A percentile compares a stretch with the other conserved stretches of the same genome.
phyloP scores from a whole-genome alignment of 495 filamentous ascomycete genomes.

The Ramalina peruviana region DNA sequence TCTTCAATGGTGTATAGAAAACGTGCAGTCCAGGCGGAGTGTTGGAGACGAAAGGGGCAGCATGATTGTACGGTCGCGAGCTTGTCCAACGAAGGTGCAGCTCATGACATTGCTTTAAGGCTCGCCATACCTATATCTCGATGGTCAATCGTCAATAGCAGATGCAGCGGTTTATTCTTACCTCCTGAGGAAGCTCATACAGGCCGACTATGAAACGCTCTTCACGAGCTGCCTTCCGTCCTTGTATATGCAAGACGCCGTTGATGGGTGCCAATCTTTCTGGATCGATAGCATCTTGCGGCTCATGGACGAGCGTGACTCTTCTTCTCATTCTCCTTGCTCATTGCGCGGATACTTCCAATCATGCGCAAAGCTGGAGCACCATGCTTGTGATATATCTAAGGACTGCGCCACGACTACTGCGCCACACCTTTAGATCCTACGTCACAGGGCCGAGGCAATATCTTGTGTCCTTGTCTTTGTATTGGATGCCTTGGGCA shows the following conservation, averaged over 20 bases:
- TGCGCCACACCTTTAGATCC: no score
- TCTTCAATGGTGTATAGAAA: conserved; percentile 50
- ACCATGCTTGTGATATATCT: no score
- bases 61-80: conserved; percentile 35
- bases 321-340: conserved; percentile 59
- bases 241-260: conserved; percentile 30
- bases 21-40: conserved; percentile 73
- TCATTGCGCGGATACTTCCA: no score
- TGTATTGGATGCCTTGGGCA: no score
- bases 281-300: conserved; percentile 46
- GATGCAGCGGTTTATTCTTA: conserved; percentile 14
- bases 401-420: no score
- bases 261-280: conserved; percentile 20
- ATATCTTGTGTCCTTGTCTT: no score
- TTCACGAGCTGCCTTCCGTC: conserved; percentile 54
- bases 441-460: no score
- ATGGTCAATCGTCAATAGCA: not conserved
- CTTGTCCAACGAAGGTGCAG: conserved; percentile 72
- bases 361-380: no score
- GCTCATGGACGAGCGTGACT: conserved; percentile 62
- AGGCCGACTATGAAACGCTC: conserved; percentile 62
- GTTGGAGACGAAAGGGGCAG: conserved; percentile 59
- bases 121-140: conserved; percentile 33
- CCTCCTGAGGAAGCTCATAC: conserved; percentile 59
- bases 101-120: conserved; percentile 55